Base-by-base conservation (phyloP, 371 early-diverging fungal species). In the Mucor plumbeus region DNA sequence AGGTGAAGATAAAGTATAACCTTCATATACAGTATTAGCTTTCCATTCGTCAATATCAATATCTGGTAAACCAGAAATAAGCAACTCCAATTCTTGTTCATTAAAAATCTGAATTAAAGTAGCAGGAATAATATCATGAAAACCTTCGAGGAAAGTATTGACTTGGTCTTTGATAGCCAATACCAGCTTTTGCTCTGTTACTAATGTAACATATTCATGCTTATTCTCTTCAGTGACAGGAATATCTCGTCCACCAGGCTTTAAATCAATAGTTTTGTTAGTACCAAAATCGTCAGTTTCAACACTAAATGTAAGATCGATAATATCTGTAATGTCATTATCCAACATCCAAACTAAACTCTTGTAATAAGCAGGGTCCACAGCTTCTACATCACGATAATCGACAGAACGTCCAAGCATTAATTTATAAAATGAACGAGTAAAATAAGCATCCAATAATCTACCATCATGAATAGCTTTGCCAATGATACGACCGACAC, bases 41-140 rank as follows among this genome's bases (percentile, higher is more conserved):
- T 93, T 95, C 99, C 99, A 99, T 77, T 99, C 99, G 70, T 99
- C 99, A 58, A 99, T 89, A 78, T 99, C 99, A 68, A 99, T 95
- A 65, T 99, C 99, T 1, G 98, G 96, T 75, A 99, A 80, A 50
- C 99, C 99, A 50, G 97, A 96, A 75, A 99, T 99, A 64, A 99
- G 84, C 55, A 99, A 86, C 79, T 99, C 99, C 47, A 99, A 84
- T 74, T 99, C 99, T 80, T 98, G 98, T 76, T 99, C 99, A 77
- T 98, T 96, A 75, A 99, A 99, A 50, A 99, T 98, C 70, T 91
- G 89, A 65, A 99, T 91, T 67, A 99, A 79, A 19, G 92, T 86
- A 34, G 88, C 79, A 3, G 98, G 97, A 61, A 99, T 95, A 50
- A 99, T 85, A 59, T 99, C 98, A 75, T 97, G 94, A 90, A 99